Conservation (phyloP, 1,139 yeast species). For the Geotrichum candidum region DNA sequence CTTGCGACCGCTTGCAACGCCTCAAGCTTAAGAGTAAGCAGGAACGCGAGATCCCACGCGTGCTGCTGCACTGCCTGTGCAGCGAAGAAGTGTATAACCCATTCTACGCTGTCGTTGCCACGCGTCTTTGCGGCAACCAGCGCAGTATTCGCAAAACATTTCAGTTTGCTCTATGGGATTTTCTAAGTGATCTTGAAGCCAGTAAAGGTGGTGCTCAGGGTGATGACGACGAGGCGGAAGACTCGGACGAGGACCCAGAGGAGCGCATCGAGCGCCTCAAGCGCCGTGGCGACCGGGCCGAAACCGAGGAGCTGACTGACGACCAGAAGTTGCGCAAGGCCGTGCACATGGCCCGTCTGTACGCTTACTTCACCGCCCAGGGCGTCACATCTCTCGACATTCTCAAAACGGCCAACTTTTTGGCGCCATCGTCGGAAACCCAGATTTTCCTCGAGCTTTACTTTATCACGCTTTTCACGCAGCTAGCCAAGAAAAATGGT, state of each 20-base stretch:
- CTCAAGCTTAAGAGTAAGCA: conserved; percentile 75
- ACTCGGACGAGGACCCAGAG: conserved; percentile 19
- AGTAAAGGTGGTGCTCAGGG: conserved; percentile 39
- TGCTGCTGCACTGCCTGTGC: conserved; percentile 77
- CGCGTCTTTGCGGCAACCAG: conserved; percentile 64
- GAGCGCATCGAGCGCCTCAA: conserved; percentile 17
- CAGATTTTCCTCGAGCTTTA: conserved; percentile 67
- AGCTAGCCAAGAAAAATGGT: conserved; percentile 4
- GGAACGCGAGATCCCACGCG: conserved; percentile 80
- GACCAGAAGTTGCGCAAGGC: conserved; percentile 52
- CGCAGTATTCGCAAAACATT: conserved; percentile 70
- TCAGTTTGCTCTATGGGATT: conserved; percentile 88
- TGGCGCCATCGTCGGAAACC: conserved; percentile 63
- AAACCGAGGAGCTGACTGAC: conserved; percentile 27
- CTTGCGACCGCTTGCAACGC: conserved; percentile 74
- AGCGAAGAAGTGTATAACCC: conserved; percentile 86
- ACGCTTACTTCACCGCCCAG: conserved; percentile 67
- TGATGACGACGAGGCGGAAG: conserved; percentile 27
- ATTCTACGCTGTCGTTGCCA: conserved; percentile 76
- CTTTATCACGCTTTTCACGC: conserved; percentile 49
- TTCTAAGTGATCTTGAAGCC: conserved; percentile 59
- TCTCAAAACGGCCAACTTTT: conserved; percentile 66
- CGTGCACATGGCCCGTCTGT: conserved; percentile 72
- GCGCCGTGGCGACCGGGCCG: conserved; percentile 1
- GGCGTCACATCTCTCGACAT: conserved; percentile 68